phyloP scores from a whole-genome alignment of 352 stramenopile species.

The Globisporangium megalacanthum region DNA sequence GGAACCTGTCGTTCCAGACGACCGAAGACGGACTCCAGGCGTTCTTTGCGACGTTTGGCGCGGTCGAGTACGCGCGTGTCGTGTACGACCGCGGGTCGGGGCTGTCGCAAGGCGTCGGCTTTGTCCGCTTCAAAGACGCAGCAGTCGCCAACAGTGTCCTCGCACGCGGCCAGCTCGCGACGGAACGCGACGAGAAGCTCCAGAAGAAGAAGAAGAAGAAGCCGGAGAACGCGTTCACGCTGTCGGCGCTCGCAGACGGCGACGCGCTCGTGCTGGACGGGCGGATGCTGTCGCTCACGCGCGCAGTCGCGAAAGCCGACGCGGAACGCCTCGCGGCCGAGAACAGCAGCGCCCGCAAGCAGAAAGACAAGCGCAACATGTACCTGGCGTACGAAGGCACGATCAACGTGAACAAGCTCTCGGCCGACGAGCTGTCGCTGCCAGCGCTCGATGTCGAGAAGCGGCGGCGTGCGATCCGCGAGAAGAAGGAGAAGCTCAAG shows the following conservation, averaged over 20 bases:
- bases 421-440: constrained; percentile 79
- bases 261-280: constrained; percentile 71
- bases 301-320: constrained; percentile 65
- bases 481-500: constrained; percentile 97
- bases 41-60: constrained; percentile 69
- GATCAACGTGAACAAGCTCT: constrained; percentile 89
- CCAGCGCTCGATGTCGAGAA: constrained; percentile 94
- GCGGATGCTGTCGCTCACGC: constrained; percentile 69
- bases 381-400: constrained; percentile 95
- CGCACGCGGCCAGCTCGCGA: constrained; percentile 35
- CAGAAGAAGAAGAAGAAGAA: constrained; percentile 53
- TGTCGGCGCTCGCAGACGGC: constrained; percentile 63
- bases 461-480: constrained; percentile 84
- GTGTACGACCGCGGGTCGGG: constrained; percentile 77
- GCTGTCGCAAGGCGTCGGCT: constrained; percentile 79
- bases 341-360: constrained; percentile 49
- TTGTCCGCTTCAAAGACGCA: constrained; percentile 68
- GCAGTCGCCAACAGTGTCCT: constrained; percentile 54
- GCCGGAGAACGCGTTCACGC: constrained; percentile 46
- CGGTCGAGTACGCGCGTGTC: constrained; percentile 75
- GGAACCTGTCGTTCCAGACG: constrained; percentile 83
- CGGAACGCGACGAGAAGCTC: constrained; percentile 36
- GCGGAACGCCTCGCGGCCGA: constrained; percentile 47
- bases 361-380: constrained; percentile 94
- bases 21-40: constrained; percentile 61